Base-by-base conservation (phyloP, 495 filamentous ascomycete genomes). In the Tuber umbilicatum region DNA sequence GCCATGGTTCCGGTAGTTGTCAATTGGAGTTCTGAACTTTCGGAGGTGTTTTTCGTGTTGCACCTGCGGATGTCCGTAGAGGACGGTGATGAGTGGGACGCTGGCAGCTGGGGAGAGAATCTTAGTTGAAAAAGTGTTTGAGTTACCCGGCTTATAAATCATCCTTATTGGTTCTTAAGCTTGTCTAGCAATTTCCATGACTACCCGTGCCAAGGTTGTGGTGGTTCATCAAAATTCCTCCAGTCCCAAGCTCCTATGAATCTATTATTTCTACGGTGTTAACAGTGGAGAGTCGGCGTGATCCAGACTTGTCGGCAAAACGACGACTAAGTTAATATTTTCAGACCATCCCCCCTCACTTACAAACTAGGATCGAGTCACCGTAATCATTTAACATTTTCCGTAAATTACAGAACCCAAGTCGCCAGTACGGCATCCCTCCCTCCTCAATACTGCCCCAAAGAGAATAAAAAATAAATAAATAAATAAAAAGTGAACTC, bases 1-100 rank as follows among this genome's bases (percentile, higher is more conserved):
- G 77, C 77, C 77, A 79, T 79, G 76, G 38, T 38, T 64, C 27
- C n/a, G 27, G 27, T 64, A 6, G 31, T 35, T 64, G 27, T 27
- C 55, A 64, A 64, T 64, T 64, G 55, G 27, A 35, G 27, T 64
- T 64, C 14, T 60, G 31, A 27, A 60, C 55, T 35, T 64, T 31
- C 5, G 27, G 21, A 31, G 50, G 27, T 64, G 55, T 64, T 64
- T 64, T 35, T 64, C 55, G 27, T 64, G 55, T 64, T 64, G 27
- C 27, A 64, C 55, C 55, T 64, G 55, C 55, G 55, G 55, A 64
- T 64, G 50, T 60, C 50, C 50, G 50, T 31, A 6, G 50, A 14
- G 50, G 27, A 27, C n/a, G 3, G 50, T 16, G 27, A 16, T 31
- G 27, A 12, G 50, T 12, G 27, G 16, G 27, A 14, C 55, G 27